Evolutionary conservation across 1,284 basidiomycete genomes (phyloP).

Genomic region (Rhodotorula sp.): DNA sequence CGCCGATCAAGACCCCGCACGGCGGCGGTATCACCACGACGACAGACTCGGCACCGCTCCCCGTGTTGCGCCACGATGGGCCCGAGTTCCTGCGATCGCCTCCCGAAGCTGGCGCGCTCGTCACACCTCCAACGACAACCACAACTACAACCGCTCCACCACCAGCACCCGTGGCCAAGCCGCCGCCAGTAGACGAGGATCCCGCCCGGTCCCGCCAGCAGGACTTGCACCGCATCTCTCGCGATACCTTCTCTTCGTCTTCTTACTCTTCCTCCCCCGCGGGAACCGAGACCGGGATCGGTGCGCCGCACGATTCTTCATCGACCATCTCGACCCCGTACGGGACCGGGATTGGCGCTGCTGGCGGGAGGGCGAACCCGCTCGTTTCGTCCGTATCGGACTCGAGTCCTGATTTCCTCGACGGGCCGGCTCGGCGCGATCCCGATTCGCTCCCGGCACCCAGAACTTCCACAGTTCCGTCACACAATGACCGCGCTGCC

Average conservation of each 20-base stretch:
- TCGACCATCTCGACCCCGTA: not conserved
- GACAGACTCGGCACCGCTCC: not conserved
- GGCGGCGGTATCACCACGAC: slow-evolving; percentile 4
- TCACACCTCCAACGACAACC: not conserved
- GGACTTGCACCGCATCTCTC: too few species aligned
- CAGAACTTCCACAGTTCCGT: too few species aligned
- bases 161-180: not conserved
- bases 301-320: not conserved
- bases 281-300: not conserved
- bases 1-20: slow-evolving; percentile 28
- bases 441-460: not conserved
- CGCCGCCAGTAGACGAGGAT: not conserved
- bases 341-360: not conserved
- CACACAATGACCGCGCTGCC: not conserved
- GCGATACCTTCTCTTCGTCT: not conserved
- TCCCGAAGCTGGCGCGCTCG: not conserved
- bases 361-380: not conserved
- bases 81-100: not conserved
- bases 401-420: too few species aligned
- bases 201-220: not conserved
- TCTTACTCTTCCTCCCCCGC: not conserved
- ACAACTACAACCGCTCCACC: not conserved
- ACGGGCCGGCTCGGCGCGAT: slow-evolving; percentile 1
- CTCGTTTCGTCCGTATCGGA: not conserved
- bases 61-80: not conserved